These are phyloP conservation scores for Craterostigma plantagineum DNA, from an alignment of 257 asterid genomes.

Conservation along the genomic window DNA sequence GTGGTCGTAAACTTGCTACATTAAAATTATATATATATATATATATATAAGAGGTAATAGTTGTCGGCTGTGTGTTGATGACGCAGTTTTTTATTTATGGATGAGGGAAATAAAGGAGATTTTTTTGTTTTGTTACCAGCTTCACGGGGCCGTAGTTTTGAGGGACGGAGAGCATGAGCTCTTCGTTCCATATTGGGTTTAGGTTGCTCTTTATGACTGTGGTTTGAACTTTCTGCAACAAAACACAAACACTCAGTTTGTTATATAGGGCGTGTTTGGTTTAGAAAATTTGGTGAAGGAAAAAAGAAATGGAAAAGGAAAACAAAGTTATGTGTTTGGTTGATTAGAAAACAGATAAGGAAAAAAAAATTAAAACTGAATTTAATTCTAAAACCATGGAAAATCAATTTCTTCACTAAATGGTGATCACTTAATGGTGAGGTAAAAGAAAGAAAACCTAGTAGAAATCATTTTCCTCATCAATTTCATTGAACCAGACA, in stretches of 20 bases:
- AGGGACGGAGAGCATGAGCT: conserved; percentile 91
- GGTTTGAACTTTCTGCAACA: conserved; percentile 58
- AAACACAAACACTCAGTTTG: too few species aligned
- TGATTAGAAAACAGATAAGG: not conserved
- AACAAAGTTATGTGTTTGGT: not conserved
- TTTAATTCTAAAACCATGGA: too few species aligned
- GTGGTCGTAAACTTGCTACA: conserved; percentile 74
- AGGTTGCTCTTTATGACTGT: conserved; percentile 59
- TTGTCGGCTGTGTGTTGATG: too few species aligned
- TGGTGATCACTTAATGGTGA: too few species aligned
- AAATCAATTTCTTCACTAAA: too few species aligned
- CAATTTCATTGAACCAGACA: too few species aligned
- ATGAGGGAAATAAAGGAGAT: conserved; percentile 1
- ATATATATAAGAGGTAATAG: not conserved
- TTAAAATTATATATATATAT: not conserved
- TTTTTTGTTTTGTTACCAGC: conserved; percentile 48
- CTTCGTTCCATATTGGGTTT: conserved; percentile 93
- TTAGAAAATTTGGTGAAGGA: too few species aligned
- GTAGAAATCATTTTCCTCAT: too few species aligned
- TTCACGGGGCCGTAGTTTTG: conserved; percentile 56
- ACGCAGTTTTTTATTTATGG: not conserved
- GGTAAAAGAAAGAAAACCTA: too few species aligned
- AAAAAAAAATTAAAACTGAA: too few species aligned
- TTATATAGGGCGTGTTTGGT: too few species aligned
- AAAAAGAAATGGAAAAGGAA: conserved; percentile 11